These are phyloP conservation scores for Graphilbum fragrans DNA, from an alignment of 2,329 filamentous ascomycete genomes.

Conservation along the genomic window DNA sequence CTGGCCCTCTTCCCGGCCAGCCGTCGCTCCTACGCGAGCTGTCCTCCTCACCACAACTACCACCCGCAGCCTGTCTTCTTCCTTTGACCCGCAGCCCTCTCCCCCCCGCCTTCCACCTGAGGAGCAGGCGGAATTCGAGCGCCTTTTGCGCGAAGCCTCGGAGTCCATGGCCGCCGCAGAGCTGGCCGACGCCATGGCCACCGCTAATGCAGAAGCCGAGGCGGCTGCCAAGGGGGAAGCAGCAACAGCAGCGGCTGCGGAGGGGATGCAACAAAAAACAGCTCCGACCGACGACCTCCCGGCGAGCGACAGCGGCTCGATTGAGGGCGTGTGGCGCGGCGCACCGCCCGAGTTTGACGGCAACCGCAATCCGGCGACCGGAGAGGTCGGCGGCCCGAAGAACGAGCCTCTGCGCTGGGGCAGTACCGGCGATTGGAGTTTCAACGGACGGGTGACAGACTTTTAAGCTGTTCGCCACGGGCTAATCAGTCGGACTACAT, in stretches of 20 bases:
- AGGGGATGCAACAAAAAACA: background rate
- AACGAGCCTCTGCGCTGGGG: slow-evolving; percentile 93
- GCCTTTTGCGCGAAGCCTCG: slow-evolving; percentile 56
- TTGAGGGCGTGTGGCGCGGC: slow-evolving; percentile 56
- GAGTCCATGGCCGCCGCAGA: slow-evolving; percentile 18
- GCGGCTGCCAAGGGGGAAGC: slow-evolving; percentile 38
- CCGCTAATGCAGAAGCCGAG: too few species aligned
- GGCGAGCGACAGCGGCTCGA: slow-evolving; percentile 7
- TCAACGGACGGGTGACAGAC: slow-evolving; percentile 88
- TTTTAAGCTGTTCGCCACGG: too few species aligned
- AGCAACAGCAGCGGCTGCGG: background rate
- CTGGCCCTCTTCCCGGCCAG: too few species aligned
- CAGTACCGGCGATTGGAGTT: slow-evolving; percentile 68
- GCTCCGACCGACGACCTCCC: background rate
- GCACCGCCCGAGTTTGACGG: slow-evolving; percentile 87
- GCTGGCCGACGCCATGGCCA: too few species aligned
- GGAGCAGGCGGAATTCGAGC: slow-evolving; percentile 84
- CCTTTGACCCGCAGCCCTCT: too few species aligned
- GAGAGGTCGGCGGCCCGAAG: slow-evolving; percentile 93
- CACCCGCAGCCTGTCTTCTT: too few species aligned
- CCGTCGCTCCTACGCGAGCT: too few species aligned
- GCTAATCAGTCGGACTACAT: background rate
- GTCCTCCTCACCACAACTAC: too few species aligned
- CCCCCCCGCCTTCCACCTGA: slow-evolving; percentile 80
- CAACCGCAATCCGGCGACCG: slow-evolving; percentile 83